A percentile compares a stretch with the other conserved stretches of the same genome.
These are phyloP conservation scores for Penicillium sclerotigenum DNA, from an alignment of 2,329 filamentous ascomycete species.

Conservation along the genomic window DNA sequence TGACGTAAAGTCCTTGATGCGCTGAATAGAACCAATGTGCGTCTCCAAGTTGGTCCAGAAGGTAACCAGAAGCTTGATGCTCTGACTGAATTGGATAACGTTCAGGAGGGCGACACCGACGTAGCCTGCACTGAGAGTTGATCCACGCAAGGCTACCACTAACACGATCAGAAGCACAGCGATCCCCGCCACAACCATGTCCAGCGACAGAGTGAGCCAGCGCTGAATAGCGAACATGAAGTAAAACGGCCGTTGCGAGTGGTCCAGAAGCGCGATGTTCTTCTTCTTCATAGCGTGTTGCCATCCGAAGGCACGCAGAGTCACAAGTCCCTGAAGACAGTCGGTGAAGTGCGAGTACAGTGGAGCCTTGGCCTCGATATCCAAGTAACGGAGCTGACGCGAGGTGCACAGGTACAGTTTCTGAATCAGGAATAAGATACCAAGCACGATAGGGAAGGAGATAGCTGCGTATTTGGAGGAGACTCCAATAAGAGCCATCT, in stretches of 20 bases:
- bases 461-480: constrained; percentile 49
- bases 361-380: constrained; percentile 60
- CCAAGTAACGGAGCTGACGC: constrained; percentile 58
- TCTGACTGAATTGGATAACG: constrained; percentile 53
- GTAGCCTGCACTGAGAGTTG: constrained; percentile 45
- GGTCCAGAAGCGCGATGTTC: constrained; percentile 51
- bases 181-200: constrained; percentile 50
- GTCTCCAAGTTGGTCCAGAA: constrained; percentile 60
- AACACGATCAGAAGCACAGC: constrained; percentile 51
- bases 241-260: constrained; percentile 57
- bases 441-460: constrained; percentile 50
- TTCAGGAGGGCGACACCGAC: constrained; percentile 55
- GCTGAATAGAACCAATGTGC: constrained; percentile 54
- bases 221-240: constrained; percentile 56
- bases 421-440: constrained; percentile 51
- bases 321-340: constrained; percentile 54
- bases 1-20: constrained; percentile 54
- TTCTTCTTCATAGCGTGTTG: constrained; percentile 43
- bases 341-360: constrained; percentile 59
- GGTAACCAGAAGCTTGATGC: constrained; percentile 50
- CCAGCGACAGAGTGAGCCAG: constrained; percentile 54
- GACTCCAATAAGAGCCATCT: constrained; percentile 50
- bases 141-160: constrained; percentile 45
- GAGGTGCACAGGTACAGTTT: constrained; percentile 60
- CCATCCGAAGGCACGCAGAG: constrained; percentile 58